Base-by-base conservation (phyloP, 768 basidiomycete genomes). In the Tremella fuciformis region DNA sequence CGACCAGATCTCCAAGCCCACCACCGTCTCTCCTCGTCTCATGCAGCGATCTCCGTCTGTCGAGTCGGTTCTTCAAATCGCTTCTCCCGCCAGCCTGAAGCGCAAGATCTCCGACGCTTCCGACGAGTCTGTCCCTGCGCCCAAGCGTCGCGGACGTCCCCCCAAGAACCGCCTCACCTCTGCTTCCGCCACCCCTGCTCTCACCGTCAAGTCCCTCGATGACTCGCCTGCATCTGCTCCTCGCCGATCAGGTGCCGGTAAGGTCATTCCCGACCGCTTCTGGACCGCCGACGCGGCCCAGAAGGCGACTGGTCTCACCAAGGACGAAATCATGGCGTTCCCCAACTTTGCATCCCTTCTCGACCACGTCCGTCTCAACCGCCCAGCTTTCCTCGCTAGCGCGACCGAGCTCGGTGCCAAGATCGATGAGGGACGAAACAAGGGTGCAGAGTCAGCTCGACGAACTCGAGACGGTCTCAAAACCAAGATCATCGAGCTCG, bases 401-500 rank as follows among this genome's bases (percentile, higher is more conserved):
- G 22, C 42, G n/a, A 22, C 22, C 42, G 42, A 46, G 4, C 42
- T 46, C 42, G 42, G 42, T 22, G n/a, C n/a, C n/a, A 46, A 46
- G 42, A 46, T 46, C 16, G 42, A 46, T 15, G 42, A 46, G 42
- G 42, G 42, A 4, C 42, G 42, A 22, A 46, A 46, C 42, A 46
- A 46, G 42, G 42, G 42, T n/a, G 42, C 42, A 4, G 42, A 46
- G 42, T 18, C n/a, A 6, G 42, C 42, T 46, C 42, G 42, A 22
- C 42, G 42, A 18, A 46, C 42, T n/a, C n/a, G 42, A 4, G 42
- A 46, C 42, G 42, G 42, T 18, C 42, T 46, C 42, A 46, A 46
- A 15, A 22, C n/a, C 42, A 46, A 46, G 42, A 46, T 46, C 22
- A 22, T 22, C 4, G 42, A 46, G 42, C 42, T 46, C n/a, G 42